These are phyloP conservation scores for Podospora anserina DNA, from an alignment of 495 filamentous ascomycete species.

Conservation along the genomic window DNA sequence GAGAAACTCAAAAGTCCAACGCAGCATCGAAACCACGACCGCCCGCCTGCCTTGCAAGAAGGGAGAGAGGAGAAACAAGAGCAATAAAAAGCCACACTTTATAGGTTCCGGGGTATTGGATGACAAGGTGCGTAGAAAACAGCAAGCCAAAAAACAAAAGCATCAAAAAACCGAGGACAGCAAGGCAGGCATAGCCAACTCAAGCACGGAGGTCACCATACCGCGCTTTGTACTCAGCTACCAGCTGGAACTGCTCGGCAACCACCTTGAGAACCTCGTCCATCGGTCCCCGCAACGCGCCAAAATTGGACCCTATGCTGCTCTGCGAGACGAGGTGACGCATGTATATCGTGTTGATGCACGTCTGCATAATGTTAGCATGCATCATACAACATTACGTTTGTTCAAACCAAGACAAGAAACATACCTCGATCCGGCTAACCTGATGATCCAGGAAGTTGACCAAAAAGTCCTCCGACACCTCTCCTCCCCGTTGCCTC, in stretches of 20 bases:
- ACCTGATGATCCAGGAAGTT: conserved; percentile 93
- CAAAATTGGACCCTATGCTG: background rate
- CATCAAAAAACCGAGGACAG: background rate
- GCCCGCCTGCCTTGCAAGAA: background rate
- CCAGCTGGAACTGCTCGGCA: conserved; percentile 8
- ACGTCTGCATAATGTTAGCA: conserved; percentile 43
- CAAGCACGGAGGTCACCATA: conserved; percentile 3
- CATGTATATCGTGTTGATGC: conserved; percentile 30
- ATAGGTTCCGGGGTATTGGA: background rate
- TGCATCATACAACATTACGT: background rate
- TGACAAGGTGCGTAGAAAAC: background rate
- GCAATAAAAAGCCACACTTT: background rate
- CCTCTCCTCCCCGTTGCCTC: conserved; percentile 76
- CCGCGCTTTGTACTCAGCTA: background rate
- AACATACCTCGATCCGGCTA: conserved; percentile 85
- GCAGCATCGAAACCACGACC: background rate
- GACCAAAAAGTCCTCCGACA: conserved; percentile 79
- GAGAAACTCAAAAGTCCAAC: background rate
- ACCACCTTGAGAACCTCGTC: background rate
- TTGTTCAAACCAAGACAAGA: conserved; percentile 2
- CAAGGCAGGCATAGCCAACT: background rate
- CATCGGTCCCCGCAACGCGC: conserved; percentile 1
- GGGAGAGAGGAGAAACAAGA: background rate
- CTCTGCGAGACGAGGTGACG: background rate
- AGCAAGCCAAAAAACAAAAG: background rate